Evolutionary conservation across 2,329 filamentous ascomycete genomes (phyloP), one percentile per base, ranked within the genome.

Genomic region (Fusarium denticulatum): DNA sequence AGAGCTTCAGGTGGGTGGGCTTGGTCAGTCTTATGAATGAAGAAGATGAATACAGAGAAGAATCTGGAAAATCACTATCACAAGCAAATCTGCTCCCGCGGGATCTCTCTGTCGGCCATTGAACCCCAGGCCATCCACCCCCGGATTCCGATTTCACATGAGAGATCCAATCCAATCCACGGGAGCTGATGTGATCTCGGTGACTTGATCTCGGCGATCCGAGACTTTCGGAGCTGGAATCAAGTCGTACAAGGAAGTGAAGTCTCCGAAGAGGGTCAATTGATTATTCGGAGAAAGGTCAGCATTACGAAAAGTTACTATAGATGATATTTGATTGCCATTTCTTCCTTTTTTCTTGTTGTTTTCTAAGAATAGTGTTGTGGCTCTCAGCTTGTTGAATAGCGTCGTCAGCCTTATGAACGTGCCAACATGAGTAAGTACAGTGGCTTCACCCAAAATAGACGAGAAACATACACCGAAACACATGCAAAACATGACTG

Each of bases 111-210:
- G 28, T 46, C 57, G 66, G 49, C 32, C 39, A 69, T 58, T 67
- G 66, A 68, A 55, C 65, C 60, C 64, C 69, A 66, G 57, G 40
- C 39, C 59, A 45, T 59, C 69, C 60, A 73, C 65, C 70, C 69
- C 70, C 70, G 70, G 69, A 73, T 73, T 73, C 64, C 53, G 53
- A 73, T 73, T 73, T 73, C 69, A 73, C 69, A 70, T 73, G 70
- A 69, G 67, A 57, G 64, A 64, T 66, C 42, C 45, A 67, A 57
- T 57, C 16, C 45, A 52, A 34, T 39, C n/a, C 56, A 39, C 32
- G 32, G 49, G 53, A 57, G 28, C 39, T 46, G 57, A 72, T 59
- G 57, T 68, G 45, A 56, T 68, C 67, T 71, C 57, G 57, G 67
- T 57, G 64, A 34, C 53, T 57, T 63, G 45, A 60, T 68, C 67